Evolutionary conservation across 805 yeast species (phyloP), one percentile per base, ranked within the genome.

Genomic region (Maudiozyma turicensis): DNA sequence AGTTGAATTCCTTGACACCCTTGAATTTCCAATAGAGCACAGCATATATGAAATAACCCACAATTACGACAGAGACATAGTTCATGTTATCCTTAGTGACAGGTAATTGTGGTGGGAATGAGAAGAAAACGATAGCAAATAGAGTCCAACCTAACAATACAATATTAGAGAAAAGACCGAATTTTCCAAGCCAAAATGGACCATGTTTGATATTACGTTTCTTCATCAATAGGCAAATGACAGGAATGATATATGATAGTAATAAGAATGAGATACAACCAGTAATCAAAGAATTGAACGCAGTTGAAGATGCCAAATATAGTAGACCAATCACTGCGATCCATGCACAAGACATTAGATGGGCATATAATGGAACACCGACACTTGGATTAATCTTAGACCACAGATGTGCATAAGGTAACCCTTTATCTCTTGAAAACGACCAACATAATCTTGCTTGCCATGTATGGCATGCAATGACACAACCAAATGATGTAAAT

Each of bases 401-500:
- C 79, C 83, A 77, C 44, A 67, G 72, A 40, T 65, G 68, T 7
- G 83, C 78, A 37, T 73, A 77, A 30, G 85, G 85, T 50, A 83
- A 68, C 29, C 86, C 89, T 45, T 77, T 74, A 62, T 83, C 87
- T 66, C 88, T 74, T 6, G 87, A 73, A 59, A 82, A 82, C 2
- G 88, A 81, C 85, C 86, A 83, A 53, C 83, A 74, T 51, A 81
- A 68, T 57, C 89, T 72, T 38, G 86, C 81, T 57, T 80, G 84
- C 85, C 86, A 81, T 5, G 86, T 80, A 54, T 80, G 84, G 33
- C 82, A 77, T 6, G 84, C 76, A 59, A 81, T 77, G 52, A 76
- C 77, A 64, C 85, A 78, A 47, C 83, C 84, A 52, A 78, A 67
- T 10, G 84, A 81, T 8, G 85, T 77, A 43, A 76, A 65, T 31